Percentiles rank a stretch among this genome's conserved stretches.
phyloP scores from a whole-genome alignment of 2,329 filamentous ascomycete species.

The Neopestalotiopsis sp. region DNA sequence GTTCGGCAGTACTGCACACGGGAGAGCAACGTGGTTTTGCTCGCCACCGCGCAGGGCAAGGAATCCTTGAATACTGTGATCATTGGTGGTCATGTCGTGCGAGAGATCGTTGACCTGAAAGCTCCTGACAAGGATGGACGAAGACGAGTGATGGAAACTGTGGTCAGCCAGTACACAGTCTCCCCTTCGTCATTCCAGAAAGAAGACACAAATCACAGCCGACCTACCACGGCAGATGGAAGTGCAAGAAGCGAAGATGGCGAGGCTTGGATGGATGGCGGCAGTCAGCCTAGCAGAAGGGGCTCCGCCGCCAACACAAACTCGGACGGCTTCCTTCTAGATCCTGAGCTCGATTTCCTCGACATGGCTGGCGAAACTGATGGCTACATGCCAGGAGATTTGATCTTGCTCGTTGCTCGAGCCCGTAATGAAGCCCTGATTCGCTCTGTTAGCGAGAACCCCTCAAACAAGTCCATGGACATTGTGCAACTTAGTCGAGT shows the following conservation, averaged over 20 bases:
- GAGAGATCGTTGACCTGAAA: slow-evolving; percentile 88
- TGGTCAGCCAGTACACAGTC: slow-evolving; percentile 65
- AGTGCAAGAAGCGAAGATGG: slow-evolving; percentile 56
- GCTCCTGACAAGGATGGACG: slow-evolving; percentile 92
- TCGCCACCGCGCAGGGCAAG: slow-evolving; percentile 92
- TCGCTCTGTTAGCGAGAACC: slow-evolving; percentile 69
- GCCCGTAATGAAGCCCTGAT: slow-evolving; percentile 94
- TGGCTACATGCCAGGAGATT: slow-evolving; percentile 96
- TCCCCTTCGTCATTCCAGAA: slow-evolving; percentile 42
- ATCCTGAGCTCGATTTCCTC: slow-evolving; percentile 83
- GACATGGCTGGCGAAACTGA: slow-evolving; percentile 94
- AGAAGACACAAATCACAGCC: slow-evolving; percentile 51
- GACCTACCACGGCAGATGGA: slow-evolving; percentile 63
- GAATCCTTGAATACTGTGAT: slow-evolving; percentile 91
- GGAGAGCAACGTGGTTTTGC: slow-evolving; percentile 80
- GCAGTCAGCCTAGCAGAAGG: slow-evolving; percentile 58
- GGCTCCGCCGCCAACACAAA: slow-evolving; percentile 38
- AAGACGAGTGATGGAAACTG: slow-evolving; percentile 80
- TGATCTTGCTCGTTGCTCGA: slow-evolving; percentile 83
- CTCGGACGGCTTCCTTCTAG: slow-evolving; percentile 72
- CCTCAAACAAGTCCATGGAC: slow-evolving; percentile 51
- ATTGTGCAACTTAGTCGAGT: slow-evolving; percentile 69
- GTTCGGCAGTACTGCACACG: slow-evolving; percentile 83
- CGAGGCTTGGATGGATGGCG: slow-evolving; percentile 73
- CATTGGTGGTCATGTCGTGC: slow-evolving; percentile 88